phyloP scores from a whole-genome alignment of 2,329 filamentous ascomycete genomes.

The Pseudogymnoascus sp. region DNA sequence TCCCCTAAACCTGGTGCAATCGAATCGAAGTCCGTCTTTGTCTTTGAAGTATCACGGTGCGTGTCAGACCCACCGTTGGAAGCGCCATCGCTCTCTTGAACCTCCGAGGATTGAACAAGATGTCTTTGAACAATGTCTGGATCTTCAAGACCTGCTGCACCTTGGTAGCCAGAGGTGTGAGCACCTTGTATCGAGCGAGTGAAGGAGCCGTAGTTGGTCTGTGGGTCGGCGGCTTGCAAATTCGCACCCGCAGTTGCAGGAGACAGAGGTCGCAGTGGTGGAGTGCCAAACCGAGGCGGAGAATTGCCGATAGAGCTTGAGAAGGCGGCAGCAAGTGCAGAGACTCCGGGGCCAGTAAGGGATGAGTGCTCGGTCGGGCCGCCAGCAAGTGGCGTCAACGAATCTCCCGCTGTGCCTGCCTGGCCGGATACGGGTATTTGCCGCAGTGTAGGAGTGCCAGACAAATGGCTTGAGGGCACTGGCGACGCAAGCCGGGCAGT shows the following conservation, averaged over 20 bases:
- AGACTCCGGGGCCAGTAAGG: constrained; percentile 71
- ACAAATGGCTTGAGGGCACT: constrained; percentile 38
- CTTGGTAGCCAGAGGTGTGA: constrained; percentile 35
- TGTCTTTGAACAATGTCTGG: constrained; percentile 88
- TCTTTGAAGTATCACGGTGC: constrained; percentile 32
- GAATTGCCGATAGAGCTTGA: constrained; percentile 66
- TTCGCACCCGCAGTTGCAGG: constrained; percentile 45
- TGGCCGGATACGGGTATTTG: constrained; percentile 44
- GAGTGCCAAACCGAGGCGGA: constrained; percentile 63
- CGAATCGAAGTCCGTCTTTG: constrained; percentile 28
- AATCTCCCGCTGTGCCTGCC: constrained; percentile 37
- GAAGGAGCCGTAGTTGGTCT: constrained; percentile 80
- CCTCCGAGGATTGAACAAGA: constrained; percentile 65
- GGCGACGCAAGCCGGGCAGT: constrained; percentile 58
- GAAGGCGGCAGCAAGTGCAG: constrained; percentile 82
- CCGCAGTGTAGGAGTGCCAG: constrained; percentile 42
- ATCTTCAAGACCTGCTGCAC: constrained; percentile 68
- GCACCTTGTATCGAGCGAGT: constrained; percentile 41
- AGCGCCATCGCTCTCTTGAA: constrained; percentile 24
- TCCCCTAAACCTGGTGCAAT: constrained; percentile 43
- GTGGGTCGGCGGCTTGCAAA: constrained; percentile 40
- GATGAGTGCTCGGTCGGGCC: constrained; percentile 50
- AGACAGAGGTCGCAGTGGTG: constrained; percentile 50
- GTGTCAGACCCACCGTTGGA: constrained; percentile 28
- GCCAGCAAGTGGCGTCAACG: constrained; percentile 59